Percentiles rank a stretch among this genome's conserved stretches.
These are phyloP conservation scores for Populus hybrid DNA, from an alignment of 441 rosid species.

Conservation along the genomic window DNA sequence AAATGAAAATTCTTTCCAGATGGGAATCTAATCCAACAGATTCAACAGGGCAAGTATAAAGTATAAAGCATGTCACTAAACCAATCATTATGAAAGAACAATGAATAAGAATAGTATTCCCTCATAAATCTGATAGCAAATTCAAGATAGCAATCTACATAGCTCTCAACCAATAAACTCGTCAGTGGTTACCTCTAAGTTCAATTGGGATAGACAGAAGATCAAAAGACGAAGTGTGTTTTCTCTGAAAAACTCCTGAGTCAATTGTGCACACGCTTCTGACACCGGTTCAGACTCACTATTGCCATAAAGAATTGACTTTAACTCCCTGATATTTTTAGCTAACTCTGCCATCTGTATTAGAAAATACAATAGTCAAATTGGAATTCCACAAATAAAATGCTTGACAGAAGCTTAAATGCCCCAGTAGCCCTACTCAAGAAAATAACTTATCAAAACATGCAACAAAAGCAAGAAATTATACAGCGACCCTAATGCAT, in stretches of 20 bases:
- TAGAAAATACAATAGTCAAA: not conserved
- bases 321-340: conserved; percentile 78
- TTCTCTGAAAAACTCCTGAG: conserved; percentile 53
- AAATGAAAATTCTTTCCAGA: conserved; percentile 1
- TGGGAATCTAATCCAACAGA: not conserved
- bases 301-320: conserved; percentile 80
- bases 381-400: not conserved
- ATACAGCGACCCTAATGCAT: not conserved
- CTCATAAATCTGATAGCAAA: not conserved
- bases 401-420: not conserved
- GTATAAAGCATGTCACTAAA: too few species aligned
- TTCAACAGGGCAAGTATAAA: not conserved
- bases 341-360: conserved; percentile 68
- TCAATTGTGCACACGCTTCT: conserved; percentile 59
- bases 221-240: conserved; percentile 72
- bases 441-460: not conserved
- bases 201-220: conserved; percentile 71
- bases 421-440: not conserved
- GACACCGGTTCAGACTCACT: conserved; percentile 95
- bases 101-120: not conserved
- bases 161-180: not conserved
- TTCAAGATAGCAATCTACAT: not conserved
- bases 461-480: not conserved
- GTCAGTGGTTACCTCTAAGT: conserved; percentile 57
- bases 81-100: not conserved